A percentile compares a stretch with the other conserved stretches of the same genome.
phyloP scores from a whole-genome alignment of 1,284 basidiomycete genomes.

The Athelia psychrophila region DNA sequence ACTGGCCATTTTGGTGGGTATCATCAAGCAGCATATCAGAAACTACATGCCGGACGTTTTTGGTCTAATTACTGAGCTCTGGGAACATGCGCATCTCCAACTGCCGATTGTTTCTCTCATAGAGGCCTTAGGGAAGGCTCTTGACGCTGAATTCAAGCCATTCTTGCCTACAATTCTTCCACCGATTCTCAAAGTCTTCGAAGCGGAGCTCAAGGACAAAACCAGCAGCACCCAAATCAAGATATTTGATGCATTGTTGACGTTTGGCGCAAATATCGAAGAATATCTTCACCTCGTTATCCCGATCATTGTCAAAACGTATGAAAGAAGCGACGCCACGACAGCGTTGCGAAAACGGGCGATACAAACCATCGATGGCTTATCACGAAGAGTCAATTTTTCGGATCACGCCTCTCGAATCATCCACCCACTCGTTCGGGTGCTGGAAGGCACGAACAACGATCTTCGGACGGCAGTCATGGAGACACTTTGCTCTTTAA shows the following conservation, averaged over 20 bases:
- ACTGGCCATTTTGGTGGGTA: slow-evolving; percentile 92
- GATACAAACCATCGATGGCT: slow-evolving; percentile 87
- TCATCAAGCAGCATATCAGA: slow-evolving; percentile 97
- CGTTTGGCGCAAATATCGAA: slow-evolving; percentile 96
- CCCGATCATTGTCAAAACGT: slow-evolving; percentile 91
- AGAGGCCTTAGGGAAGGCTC: slow-evolving; percentile 91
- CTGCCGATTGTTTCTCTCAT: slow-evolving; percentile 93
- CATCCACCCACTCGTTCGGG: slow-evolving; percentile 92
- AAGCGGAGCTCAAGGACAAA: slow-evolving; percentile 82
- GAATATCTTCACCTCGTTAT: slow-evolving; percentile 98
- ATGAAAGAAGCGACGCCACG: slow-evolving; percentile 82
- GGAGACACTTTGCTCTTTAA: slow-evolving; percentile 91
- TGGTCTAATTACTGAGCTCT: slow-evolving; percentile 81
- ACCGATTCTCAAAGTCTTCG: slow-evolving; percentile 88
- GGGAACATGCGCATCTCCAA: slow-evolving; percentile 86
- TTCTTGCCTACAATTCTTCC: slow-evolving; percentile 94
- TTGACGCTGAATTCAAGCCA: slow-evolving; percentile 98
- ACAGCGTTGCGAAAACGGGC: slow-evolving; percentile 83
- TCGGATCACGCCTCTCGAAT: slow-evolving; percentile 98
- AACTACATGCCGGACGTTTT: slow-evolving; percentile 88
- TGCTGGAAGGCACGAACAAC: slow-evolving; percentile 76
- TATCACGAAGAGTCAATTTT: slow-evolving; percentile 95
- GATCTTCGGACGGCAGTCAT: slow-evolving; percentile 88
- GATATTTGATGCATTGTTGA: slow-evolving; percentile 91
- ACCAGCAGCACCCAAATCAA: slow-evolving; percentile 81